Evolutionary conservation across 768 basidiomycete genomes (phyloP).

Genomic region (Lactarius hengduanensis): DNA sequence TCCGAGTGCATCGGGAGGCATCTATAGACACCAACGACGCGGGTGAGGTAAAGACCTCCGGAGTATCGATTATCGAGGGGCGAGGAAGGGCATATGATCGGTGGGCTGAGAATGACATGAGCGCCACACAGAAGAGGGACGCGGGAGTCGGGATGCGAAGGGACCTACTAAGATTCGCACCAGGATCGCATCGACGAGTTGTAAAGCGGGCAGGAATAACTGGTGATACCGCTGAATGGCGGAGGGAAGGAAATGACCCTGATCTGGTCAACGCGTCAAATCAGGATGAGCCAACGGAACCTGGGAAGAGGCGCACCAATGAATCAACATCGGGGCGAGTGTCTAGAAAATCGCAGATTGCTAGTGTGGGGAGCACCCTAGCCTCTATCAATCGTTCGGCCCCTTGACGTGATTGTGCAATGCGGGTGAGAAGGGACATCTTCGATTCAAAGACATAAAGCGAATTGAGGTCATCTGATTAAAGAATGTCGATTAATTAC

Average conservation of each 20-base stretch:
- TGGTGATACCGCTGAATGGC: slow-evolving; percentile 91
- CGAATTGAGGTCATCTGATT: slow-evolving; percentile 80
- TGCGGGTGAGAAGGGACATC: slow-evolving; percentile 82
- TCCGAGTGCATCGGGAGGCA: too few relatives aligned
- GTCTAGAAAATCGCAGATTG: slow-evolving; percentile 85
- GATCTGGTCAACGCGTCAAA: slow-evolving; percentile 47
- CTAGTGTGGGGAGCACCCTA: slow-evolving; percentile 68
- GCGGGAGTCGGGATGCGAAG: too few relatives aligned
- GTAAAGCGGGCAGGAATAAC: slow-evolving; percentile 80
- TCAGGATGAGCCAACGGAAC: slow-evolving; percentile 15
- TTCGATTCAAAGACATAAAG: slow-evolving; percentile 95
- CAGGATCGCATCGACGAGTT: slow-evolving; percentile 74
- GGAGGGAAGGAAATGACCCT: slow-evolving; percentile 83
- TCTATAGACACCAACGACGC: too few relatives aligned
- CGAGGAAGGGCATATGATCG: too few relatives aligned
- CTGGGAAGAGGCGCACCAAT: slow-evolving; percentile 52
- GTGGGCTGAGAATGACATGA: too few relatives aligned
- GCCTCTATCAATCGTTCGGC: slow-evolving; percentile 83
- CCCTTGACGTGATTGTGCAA: slow-evolving; percentile 79
- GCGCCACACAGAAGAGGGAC: too few relatives aligned
- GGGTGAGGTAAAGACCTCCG: too few relatives aligned
- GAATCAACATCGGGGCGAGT: slow-evolving; percentile 79
- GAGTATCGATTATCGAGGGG: too few relatives aligned
- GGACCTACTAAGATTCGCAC: too few relatives aligned
- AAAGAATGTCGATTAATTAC: background rate